Evolutionary conservation across 2,329 filamentous ascomycete genomes (phyloP), one percentile per base, ranked within the genome.

Genomic region (Scolecobasidium constrictum): DNA sequence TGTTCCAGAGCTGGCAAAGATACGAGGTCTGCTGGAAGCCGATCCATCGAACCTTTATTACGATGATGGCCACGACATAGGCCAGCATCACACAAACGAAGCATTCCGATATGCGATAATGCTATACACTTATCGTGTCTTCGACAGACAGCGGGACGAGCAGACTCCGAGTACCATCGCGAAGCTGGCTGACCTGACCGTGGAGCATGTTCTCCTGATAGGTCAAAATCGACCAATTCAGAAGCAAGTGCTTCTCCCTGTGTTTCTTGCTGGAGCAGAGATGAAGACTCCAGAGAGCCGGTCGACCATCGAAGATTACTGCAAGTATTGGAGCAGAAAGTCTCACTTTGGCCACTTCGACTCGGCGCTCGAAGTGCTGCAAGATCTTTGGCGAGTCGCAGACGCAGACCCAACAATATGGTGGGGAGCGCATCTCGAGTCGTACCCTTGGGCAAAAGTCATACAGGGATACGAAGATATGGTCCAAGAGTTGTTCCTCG

Each of bases 201-300:
- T 37, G n/a, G 35, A 37, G 13, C 15, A 13, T 20, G 35, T 37
- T 17, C 35, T 17, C n/a, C 22, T 17, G 11, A 37, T 37, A 37
- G 18, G 18, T 3, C 35, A 20, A 12, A 20, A 9, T 2, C 18
- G 22, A 19, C 22, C 56, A 35, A 49, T 57, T 1, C 59, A 62
- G 44, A 63, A 63, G 39, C 61, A 63, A 35, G 48, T 63, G 0
- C 52, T 64, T 3, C 49, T 64, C 1, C 60, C 61, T 1, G 52
- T 62, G 0, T 63, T 64, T 26, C 44, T 64, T 0, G 58, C 58
- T 0, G 59, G 53, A 2, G 52, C 51, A 16, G 60, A 62, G 46
- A 53, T 53, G 1, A 48, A 33, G 6, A 52, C 56, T 13, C 37
- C 46, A 5, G 9, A 21, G 3, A 16, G 18, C n/a, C 20, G 38